Evolutionary conservation across 106 monocot genomes (phyloP), one percentile per base, ranked within the genome.

Genomic region (Xerophyta viscosa): DNA sequence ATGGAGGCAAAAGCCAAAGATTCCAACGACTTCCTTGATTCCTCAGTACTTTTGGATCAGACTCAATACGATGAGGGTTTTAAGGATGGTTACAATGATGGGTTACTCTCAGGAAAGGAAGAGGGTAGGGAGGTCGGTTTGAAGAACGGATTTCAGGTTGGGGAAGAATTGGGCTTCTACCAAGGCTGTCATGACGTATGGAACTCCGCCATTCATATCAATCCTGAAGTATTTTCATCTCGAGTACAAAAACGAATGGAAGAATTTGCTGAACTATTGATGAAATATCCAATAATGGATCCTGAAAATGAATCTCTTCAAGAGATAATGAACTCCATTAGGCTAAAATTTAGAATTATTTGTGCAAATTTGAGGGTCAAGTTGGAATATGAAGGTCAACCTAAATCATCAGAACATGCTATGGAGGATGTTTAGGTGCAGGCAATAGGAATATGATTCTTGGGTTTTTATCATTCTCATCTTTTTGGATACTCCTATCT

Each of bases 131-230:
- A 78, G 30, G 78, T 85, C 13, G 91, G 91, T 12, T 62, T 81
- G 31, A 81, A 72, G 44, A 58, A 62, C 14, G 84, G 81, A 0
- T 84, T 91, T 25, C 65, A 72, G 41, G 66, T 72, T 18, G 85
- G 91, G 0, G 85, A 91, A 41, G 91, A 81, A 53, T 53, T 85
- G 25, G 85, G 81, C 10, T 91, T 85, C 60, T 91, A 85, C 49
- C 62, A 56, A 22, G 91, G 91, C 10, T 85, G 77, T 46, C 56
- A 75, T 27, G 66, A 77, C 39, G 39, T 91, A 15, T 85, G 84
- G 85, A 70, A 58, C 2, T 69, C 78, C 9, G 51, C 57, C 2
- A 75, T 81, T 14, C 46, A 8, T n/a, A 46, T 72, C 6, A 71
- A 78, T 14, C 69, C 68, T 1, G 43, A 9, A 14, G 46, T 44